Base-by-base conservation (phyloP, 306 rosid species). In the Nissolia schottii region DNA sequence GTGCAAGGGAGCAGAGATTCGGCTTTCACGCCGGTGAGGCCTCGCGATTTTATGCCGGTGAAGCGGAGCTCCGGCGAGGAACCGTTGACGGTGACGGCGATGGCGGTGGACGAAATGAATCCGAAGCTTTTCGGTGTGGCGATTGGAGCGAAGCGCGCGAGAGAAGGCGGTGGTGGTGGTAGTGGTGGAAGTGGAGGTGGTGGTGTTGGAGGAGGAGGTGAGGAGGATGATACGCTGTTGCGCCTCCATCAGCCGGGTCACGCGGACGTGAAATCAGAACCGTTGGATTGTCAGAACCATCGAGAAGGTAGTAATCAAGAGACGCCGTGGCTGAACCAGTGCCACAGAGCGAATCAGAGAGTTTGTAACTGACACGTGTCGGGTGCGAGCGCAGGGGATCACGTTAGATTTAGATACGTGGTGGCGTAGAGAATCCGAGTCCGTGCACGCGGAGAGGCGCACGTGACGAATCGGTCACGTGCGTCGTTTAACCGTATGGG, bases 101-200 rank as follows among this genome's bases (percentile, higher is more conserved):
- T 13, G n/a, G n/a, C 11, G 60, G 71, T 15, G 48, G 80, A 41
- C 15, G 81, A 70, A 48, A 43, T 61, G 74, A 78, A 82, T 35
- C 89, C 87, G 37, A 91, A 81, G 77, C 80, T 88, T 16, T 88
- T 88, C 28, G 96, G 96, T 6, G 98, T 88, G 56, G 79, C 84
- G 14, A 71, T 92, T 29, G 89, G 92, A 10, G 73, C 63, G 11
- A 93, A 90, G 81, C 83, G 98, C 45, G 63, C 75, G 18, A 80
- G 98, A 66, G 96, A 79, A 27, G 78, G 55, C 14, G 22, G 70
- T 23, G 77, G 70, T 0, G 31, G 15, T 2, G 13, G 63, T 1
- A 68, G 40, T 19, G 5, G 41, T 18, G 93, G n/a, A n/a, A n/a
- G n/a, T 76, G 67, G 64, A 12, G 85, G 80, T 0, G 68, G 53